A percentile compares a stretch with the other conserved stretches of the same genome.
Evolutionary conservation across 768 basidiomycete genomes (phyloP).

Genomic region (Hygrophoropsis aurantiaca): DNA sequence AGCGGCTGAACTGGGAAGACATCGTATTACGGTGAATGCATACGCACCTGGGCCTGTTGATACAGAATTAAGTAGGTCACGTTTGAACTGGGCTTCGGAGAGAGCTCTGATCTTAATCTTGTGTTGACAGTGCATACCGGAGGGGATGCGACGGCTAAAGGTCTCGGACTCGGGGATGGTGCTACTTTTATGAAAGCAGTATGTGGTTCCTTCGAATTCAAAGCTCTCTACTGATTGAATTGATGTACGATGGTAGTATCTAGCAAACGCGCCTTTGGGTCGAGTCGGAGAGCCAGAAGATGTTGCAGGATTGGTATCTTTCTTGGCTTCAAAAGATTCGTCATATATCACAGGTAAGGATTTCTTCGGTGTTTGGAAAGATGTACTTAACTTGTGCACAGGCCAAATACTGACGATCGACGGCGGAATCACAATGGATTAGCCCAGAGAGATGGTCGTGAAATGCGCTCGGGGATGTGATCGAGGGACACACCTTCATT

Average conservation of each 20-base stretch:
- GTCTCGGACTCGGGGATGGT: not conserved
- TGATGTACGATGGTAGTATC: not conserved
- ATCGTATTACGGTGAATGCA: slow-evolving; percentile 20
- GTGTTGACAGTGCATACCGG: not conserved
- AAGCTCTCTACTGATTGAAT: no score
- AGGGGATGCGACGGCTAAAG: not conserved
- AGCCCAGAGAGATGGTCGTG: no score
- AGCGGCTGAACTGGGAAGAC: slow-evolving; percentile 22
- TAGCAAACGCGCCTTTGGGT: not conserved
- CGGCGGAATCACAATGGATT: not conserved
- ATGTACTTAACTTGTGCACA: not conserved
- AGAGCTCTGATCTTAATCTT: not conserved
- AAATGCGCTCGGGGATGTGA: no score
- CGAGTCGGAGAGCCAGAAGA: not conserved
- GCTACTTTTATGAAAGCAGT: not conserved
- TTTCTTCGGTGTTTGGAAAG: not conserved
- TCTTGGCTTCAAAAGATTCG: slow-evolving; percentile 27
- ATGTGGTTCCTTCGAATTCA: no score
- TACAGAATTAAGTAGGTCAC: slow-evolving; percentile 9
- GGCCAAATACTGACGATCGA: not conserved
- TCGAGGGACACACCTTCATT: no score
- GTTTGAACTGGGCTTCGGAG: not conserved
- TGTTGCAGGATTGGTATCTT: slow-evolving; percentile 20
- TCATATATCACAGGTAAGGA: slow-evolving; percentile 27
- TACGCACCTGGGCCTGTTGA: slow-evolving; percentile 15